phyloP scores from a whole-genome alignment of 2,329 filamentous ascomycete species.

The Hymenoscyphus fraxineus region DNA sequence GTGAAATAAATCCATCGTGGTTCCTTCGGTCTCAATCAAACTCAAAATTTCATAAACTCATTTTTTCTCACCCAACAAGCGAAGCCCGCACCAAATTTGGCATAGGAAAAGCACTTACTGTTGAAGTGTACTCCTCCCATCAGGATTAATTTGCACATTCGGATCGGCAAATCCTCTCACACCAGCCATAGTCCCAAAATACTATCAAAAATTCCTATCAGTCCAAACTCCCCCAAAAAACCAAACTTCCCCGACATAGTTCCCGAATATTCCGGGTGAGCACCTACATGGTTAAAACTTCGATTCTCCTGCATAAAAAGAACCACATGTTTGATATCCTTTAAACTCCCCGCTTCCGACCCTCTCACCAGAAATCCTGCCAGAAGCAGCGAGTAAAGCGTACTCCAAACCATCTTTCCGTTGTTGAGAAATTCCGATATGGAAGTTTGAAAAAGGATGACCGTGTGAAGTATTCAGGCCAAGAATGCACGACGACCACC shows the following conservation, averaged over 20 bases:
- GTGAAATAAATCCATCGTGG: not conserved
- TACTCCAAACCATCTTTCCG: not conserved
- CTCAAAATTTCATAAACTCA: not conserved
- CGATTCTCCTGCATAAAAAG: conserved; percentile 51
- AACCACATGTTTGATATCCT: conserved; percentile 52
- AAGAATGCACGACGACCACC: not conserved
- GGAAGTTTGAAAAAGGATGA: not conserved
- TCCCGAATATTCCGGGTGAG: not conserved
- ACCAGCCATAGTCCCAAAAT: conserved; percentile 53
- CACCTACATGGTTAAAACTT: conserved; percentile 39
- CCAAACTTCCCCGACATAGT: not conserved
- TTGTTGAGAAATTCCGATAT: not conserved
- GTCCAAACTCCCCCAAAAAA: not conserved
- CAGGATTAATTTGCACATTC: conserved; percentile 47
- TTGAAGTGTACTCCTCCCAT: conserved; percentile 44
- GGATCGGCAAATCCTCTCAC: conserved; percentile 52
- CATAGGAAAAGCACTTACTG: conserved; percentile 38
- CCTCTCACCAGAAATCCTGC: not conserved
- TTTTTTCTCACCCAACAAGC: not conserved
- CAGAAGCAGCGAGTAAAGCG: not conserved
- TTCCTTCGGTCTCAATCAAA: no score
- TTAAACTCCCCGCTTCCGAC: conserved; percentile 38
- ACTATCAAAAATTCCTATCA: conserved; percentile 25
- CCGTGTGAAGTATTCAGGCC: not conserved
- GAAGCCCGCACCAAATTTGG: not conserved